Evolutionary conservation across 306 rosid species (phyloP).

Genomic region (Pyrus communis): DNA sequence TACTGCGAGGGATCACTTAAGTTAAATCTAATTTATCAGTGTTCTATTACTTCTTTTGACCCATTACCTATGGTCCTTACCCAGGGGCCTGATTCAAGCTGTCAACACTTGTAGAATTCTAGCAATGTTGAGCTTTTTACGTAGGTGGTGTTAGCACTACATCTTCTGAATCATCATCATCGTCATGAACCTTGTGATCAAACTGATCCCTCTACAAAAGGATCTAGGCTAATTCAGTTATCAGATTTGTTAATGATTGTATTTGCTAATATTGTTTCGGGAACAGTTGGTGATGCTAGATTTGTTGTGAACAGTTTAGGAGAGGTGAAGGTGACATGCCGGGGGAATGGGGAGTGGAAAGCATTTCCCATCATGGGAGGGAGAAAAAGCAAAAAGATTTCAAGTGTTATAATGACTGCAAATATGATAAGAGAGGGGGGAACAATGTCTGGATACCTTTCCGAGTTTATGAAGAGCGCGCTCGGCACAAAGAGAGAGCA

Average conservation of each 20-base stretch:
- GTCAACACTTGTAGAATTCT: neutral
- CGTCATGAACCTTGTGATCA: neutral
- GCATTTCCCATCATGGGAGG: neutral
- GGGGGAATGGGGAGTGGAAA: neutral
- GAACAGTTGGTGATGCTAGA: neutral
- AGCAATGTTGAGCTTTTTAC: neutral
- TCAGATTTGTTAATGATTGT: neutral
- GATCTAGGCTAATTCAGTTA: neutral
- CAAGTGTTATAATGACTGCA: neutral
- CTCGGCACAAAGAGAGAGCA: constrained; percentile 56
- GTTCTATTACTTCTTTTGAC: neutral
- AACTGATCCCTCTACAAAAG: neutral
- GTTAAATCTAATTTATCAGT: neutral
- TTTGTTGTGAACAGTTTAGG: too few species aligned
- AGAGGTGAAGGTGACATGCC: neutral
- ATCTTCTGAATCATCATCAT: neutral
- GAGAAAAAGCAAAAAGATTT: neutral
- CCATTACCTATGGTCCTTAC: neutral
- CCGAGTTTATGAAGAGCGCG: constrained; percentile 78
- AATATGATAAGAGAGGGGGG: neutral
- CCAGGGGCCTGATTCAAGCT: neutral
- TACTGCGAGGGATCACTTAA: neutral
- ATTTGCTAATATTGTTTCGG: neutral
- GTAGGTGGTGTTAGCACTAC: neutral
- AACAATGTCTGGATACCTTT: constrained; percentile 31